A percentile compares a stretch with the other conserved stretches of the same genome.
Evolutionary conservation across 768 basidiomycete genomes (phyloP).

Genomic region (Phanerochaete carnosa): DNA sequence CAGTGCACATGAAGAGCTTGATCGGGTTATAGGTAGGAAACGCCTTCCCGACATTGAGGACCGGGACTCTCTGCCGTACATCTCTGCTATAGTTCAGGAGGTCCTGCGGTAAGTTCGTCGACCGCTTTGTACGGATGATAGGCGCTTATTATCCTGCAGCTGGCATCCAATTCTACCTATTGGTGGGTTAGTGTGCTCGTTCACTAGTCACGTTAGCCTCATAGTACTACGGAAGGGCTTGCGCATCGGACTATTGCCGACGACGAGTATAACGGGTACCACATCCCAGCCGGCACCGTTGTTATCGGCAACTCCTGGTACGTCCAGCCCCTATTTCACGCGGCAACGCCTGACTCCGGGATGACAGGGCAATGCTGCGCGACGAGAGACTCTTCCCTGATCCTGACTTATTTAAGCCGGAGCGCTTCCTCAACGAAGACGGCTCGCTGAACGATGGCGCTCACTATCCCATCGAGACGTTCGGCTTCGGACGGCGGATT

Average conservation of each 20-base stretch:
- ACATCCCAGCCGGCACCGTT: neutral
- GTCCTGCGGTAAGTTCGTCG: neutral
- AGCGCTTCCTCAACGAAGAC: slow-evolving; percentile 31
- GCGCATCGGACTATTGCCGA: slow-evolving; percentile 24
- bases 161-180: neutral
- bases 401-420: slow-evolving; percentile 46
- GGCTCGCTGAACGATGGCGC: slow-evolving; percentile 6
- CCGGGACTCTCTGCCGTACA: slow-evolving; percentile 51
- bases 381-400: slow-evolving; percentile 47
- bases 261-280: slow-evolving; percentile 20
- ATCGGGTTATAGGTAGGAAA: slow-evolving; percentile 43
- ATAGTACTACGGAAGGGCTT: neutral
- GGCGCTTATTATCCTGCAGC: neutral
- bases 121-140: too few relatives aligned
- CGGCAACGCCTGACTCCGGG: too few relatives aligned
- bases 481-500: slow-evolving; percentile 3
- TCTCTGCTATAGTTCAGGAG: slow-evolving; percentile 30
- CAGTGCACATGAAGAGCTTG: slow-evolving; percentile 65
- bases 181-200: too few relatives aligned
- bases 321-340: neutral
- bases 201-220: too few relatives aligned
- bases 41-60: slow-evolving; percentile 62
- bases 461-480: neutral
- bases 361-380: slow-evolving; percentile 29
- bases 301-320: slow-evolving; percentile 2